Conservation (phyloP, 805 yeast species). For the Candida ascalaphidarum region DNA sequence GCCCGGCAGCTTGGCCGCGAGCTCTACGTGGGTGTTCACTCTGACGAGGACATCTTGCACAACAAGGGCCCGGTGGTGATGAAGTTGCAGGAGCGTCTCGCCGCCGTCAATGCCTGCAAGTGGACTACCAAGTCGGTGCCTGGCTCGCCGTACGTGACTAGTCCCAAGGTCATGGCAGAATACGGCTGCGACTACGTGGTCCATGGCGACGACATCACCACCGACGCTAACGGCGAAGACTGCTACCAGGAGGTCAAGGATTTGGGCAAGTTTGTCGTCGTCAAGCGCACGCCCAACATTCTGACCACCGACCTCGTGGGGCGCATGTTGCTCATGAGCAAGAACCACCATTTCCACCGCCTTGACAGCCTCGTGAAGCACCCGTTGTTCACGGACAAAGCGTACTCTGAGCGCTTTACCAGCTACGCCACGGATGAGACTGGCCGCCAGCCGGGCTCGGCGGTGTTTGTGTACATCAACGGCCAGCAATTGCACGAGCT, state of each 20-base stretch:
- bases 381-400: constrained; percentile 21
- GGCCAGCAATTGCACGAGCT: constrained; percentile 19
- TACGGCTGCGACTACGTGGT: constrained; percentile 84
- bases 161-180: constrained; percentile 66
- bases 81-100: constrained; percentile 67
- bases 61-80: constrained; percentile 96
- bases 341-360: constrained; percentile 44
- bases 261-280: constrained; percentile 80
- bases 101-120: constrained; percentile 84
- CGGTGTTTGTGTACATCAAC: constrained; percentile 39
- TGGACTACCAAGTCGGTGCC: constrained; percentile 74
- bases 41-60: constrained; percentile 72
- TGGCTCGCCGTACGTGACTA: constrained; percentile 90
- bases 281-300: constrained; percentile 87
- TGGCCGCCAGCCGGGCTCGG: constrained; percentile 51
- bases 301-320: constrained; percentile 94
- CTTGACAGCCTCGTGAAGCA: too few relatives aligned
- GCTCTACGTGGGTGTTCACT: constrained; percentile 82
- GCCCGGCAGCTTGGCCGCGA: constrained; percentile 78
- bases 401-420: constrained; percentile 33
- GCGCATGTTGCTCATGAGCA: constrained; percentile 62
- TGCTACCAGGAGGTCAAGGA: constrained; percentile 82
- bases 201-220: constrained; percentile 96
- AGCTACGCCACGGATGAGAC: constrained; percentile 56
- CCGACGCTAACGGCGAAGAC: constrained; percentile 93